Percentiles rank a stretch among this genome's conserved stretches.
Conservation (phyloP, 2,329 filamentous ascomycete species). For the Hirsutella minnesotensis region DNA sequence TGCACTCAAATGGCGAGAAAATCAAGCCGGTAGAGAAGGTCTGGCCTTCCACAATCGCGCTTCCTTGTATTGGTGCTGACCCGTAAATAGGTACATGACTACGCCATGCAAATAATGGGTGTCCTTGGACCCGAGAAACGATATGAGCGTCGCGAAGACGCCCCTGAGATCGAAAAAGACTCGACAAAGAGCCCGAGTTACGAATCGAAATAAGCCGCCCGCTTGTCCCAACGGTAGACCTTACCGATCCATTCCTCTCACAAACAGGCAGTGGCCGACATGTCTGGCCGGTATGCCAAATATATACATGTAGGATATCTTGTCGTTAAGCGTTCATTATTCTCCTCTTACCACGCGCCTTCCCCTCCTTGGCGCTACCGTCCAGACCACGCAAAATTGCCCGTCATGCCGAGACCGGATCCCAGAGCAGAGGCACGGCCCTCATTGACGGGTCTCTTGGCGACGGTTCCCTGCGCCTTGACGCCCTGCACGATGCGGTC, state of each 20-base stretch:
- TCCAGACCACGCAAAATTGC: constrained; percentile 44
- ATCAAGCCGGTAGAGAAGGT: constrained; percentile 32
- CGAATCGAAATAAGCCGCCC: constrained; percentile 14
- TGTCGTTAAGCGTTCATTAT: not conserved
- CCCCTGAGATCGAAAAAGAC: constrained; percentile 4
- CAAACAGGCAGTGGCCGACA: not conserved
- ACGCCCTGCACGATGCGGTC: constrained; percentile 84
- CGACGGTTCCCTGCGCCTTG: constrained; percentile 61
- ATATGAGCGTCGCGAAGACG: constrained; percentile 25
- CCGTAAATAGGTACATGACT: constrained; percentile 20
- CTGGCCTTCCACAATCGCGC: not conserved
- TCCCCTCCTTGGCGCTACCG: constrained; percentile 14
- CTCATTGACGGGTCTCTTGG: constrained; percentile 70
- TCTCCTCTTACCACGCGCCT: not conserved
- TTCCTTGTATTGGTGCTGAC: not conserved
- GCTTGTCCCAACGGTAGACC: not conserved
- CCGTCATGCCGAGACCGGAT: constrained; percentile 41
- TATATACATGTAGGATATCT: not conserved
- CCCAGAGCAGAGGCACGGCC: constrained; percentile 34
- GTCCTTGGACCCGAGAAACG: constrained; percentile 28
- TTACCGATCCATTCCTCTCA: not conserved
- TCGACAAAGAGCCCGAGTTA: constrained; percentile 14
- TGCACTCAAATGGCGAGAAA: constrained; percentile 30
- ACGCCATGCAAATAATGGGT: constrained; percentile 26
- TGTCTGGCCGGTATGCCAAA: not conserved